phyloP scores from a whole-genome alignment of 2,329 filamentous ascomycete species.

The Colletotrichum kahawae region DNA sequence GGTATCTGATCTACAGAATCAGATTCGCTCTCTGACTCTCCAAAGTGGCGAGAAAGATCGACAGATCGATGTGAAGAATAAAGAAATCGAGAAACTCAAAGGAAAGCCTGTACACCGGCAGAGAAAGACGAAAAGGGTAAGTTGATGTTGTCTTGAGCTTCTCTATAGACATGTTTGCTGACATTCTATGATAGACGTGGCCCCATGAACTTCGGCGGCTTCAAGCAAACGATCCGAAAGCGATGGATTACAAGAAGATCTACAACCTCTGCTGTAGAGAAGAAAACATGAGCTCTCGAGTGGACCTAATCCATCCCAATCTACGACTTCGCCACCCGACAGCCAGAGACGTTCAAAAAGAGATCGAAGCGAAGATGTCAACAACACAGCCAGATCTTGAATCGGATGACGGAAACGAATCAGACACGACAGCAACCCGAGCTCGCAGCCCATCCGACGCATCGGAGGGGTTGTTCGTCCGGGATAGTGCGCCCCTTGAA shows the following conservation, averaged over 20 bases:
- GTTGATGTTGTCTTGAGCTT: background rate
- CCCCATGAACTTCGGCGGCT: background rate
- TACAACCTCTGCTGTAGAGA: conserved; percentile 35
- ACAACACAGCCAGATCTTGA: background rate
- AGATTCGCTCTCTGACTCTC: background rate
- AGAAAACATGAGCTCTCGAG: conserved; percentile 33
- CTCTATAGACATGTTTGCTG: background rate
- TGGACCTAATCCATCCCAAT: conserved; percentile 31
- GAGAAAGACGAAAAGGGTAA: background rate
- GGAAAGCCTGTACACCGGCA: background rate
- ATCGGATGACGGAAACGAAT: background rate
- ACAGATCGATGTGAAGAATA: background rate
- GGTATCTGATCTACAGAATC: background rate
- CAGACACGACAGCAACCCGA: background rate
- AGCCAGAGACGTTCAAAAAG: background rate
- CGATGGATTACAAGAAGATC: conserved; percentile 17
- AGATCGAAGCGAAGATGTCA: background rate
- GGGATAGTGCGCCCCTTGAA: background rate
- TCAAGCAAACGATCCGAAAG: background rate
- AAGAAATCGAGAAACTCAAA: background rate
- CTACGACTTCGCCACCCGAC: conserved; percentile 24
- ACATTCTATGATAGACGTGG: background rate
- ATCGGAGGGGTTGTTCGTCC: conserved; percentile 1
- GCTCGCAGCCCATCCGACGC: background rate
- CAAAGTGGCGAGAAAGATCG: background rate